Evolutionary conservation across 2,329 filamentous ascomycete species (phyloP).

Genomic region (Xylaria arbuscula): DNA sequence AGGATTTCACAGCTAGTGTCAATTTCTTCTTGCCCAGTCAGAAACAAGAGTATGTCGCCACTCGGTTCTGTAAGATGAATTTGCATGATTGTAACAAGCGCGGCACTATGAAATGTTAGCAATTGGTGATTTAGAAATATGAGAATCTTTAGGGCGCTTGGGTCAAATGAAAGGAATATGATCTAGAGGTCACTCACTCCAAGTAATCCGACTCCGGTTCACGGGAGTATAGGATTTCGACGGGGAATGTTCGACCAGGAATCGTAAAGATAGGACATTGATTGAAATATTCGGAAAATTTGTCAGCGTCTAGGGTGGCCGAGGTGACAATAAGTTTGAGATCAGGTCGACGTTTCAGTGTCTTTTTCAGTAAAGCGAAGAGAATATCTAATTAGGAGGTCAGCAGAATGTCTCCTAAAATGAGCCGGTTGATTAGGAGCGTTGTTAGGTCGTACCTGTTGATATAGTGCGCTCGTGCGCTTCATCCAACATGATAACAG

Average conservation of each 20-base stretch:
- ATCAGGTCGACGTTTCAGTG: constrained; percentile 84
- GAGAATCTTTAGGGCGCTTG: not conserved
- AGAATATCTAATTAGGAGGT: constrained; percentile 73
- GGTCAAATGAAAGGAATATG: not conserved
- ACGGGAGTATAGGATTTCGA: constrained; percentile 93
- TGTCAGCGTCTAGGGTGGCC: constrained; percentile 95
- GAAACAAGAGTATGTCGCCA: constrained; percentile 95
- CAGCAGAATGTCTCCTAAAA: constrained; percentile 3
- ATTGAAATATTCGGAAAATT: constrained; percentile 97
- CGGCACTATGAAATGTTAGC: constrained; percentile 59
- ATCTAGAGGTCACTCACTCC: constrained; percentile 59
- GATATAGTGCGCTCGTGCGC: constrained; percentile 97
- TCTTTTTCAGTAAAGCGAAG: constrained; percentile 94
- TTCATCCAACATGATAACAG: constrained; percentile 97
- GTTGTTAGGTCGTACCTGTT: constrained; percentile 58
- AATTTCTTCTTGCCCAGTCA: constrained; percentile 98
- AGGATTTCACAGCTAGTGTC: constrained; percentile 94
- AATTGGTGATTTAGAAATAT: not conserved
- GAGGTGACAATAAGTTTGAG: constrained; percentile 97
- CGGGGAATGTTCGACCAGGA: constrained; percentile 92
- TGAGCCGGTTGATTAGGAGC: not conserved
- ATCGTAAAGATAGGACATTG: constrained; percentile 97
- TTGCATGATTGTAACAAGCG: constrained; percentile 97
- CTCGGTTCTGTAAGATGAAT: constrained; percentile 93
- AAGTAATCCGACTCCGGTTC: constrained; percentile 97